These are phyloP conservation scores for Passalora sequoiae DNA, from an alignment of 2,329 filamentous ascomycete genomes.

Conservation along the genomic window DNA sequence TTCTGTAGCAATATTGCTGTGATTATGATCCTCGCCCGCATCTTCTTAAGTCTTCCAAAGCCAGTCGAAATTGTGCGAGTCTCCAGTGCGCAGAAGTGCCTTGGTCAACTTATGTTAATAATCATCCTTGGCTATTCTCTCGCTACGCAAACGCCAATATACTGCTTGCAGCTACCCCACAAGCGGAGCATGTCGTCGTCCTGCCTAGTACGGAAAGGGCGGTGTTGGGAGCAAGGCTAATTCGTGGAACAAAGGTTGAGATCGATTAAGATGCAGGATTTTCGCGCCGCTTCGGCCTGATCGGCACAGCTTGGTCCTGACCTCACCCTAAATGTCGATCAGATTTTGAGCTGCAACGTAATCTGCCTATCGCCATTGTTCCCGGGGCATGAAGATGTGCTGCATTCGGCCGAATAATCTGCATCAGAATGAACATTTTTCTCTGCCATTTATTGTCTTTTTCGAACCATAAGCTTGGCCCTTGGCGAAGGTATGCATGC, in stretches of 20 bases:
- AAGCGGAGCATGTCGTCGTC: background rate
- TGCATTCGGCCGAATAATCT: too few relatives aligned
- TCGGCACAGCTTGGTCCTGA: constrained; percentile 4
- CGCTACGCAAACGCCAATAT: background rate
- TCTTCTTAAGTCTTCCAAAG: background rate
- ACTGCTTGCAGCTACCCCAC: background rate
- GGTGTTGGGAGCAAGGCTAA: background rate
- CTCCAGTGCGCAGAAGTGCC: background rate
- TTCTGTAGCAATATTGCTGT: constrained; percentile 10
- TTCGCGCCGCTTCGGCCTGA: background rate
- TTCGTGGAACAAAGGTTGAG: background rate
- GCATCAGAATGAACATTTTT: too few relatives aligned
- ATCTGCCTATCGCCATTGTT: too few relatives aligned
- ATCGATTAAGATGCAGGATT: background rate
- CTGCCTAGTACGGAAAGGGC: background rate
- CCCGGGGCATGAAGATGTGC: too few relatives aligned
- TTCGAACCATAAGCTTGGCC: constrained; percentile 13
- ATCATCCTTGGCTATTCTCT: background rate
- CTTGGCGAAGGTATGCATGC: constrained; percentile 8
- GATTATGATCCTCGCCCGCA: background rate
- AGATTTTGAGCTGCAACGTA: too few relatives aligned
- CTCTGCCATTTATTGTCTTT: constrained; percentile 3
- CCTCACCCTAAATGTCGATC: background rate
- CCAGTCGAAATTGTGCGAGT: background rate
- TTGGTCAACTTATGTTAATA: background rate